These are phyloP conservation scores for Candida arabinofermentans DNA, from an alignment of 805 yeast genomes.

Conservation along the genomic window DNA sequence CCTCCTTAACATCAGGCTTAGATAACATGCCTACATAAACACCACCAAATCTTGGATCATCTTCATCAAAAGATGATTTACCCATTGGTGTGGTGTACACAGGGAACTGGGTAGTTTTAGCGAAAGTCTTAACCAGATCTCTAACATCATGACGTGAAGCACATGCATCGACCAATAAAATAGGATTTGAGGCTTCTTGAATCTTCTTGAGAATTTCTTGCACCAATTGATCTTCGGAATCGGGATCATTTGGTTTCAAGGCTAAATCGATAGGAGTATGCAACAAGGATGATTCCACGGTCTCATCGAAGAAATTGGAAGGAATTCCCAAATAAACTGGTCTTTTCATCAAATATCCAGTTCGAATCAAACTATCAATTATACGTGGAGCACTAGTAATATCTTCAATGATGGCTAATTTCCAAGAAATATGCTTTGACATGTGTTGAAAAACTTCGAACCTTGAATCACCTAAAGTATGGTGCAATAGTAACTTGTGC, in stretches of 20 bases:
- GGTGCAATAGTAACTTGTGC: slow-evolving; percentile 70
- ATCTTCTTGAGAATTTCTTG: slow-evolving; percentile 50
- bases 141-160: slow-evolving; percentile 72
- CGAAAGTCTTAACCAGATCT: slow-evolving; percentile 58
- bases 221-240: slow-evolving; percentile 61
- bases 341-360: slow-evolving; percentile 67
- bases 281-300: slow-evolving; percentile 53
- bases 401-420: slow-evolving; percentile 62
- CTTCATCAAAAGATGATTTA: slow-evolving; percentile 73
- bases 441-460: slow-evolving; percentile 75
- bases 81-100: slow-evolving; percentile 90
- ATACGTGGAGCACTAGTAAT: slow-evolving; percentile 61
- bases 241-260: slow-evolving; percentile 53
- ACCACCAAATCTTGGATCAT: slow-evolving; percentile 72
- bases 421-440: slow-evolving; percentile 68
- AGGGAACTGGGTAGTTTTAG: slow-evolving; percentile 70
- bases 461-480: slow-evolving; percentile 81
- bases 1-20: slow-evolving; percentile 62
- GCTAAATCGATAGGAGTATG: slow-evolving; percentile 62
- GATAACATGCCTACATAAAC: slow-evolving; percentile 83
- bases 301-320: slow-evolving; percentile 69
- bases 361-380: slow-evolving; percentile 70
- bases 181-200: slow-evolving; percentile 58
- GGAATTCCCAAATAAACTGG: slow-evolving; percentile 84
- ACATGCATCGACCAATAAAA: slow-evolving; percentile 83